Conservation (phyloP, 345 rosid genomes). For the Boechera retrofracta region DNA sequence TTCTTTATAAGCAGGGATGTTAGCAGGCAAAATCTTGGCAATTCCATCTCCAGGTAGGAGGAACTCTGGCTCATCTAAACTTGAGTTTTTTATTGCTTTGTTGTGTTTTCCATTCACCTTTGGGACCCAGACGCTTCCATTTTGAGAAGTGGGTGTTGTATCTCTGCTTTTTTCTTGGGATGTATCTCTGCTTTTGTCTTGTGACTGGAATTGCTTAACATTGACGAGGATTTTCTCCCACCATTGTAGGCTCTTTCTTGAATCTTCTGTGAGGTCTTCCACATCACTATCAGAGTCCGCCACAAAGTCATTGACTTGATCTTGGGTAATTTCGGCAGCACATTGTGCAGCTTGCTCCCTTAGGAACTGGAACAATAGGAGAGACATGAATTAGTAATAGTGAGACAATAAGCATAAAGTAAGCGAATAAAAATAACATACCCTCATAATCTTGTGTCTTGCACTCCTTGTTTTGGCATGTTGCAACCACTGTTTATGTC, state of each 20-base stretch:
- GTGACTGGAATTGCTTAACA: slow-evolving; percentile 56
- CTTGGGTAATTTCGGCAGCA: slow-evolving; percentile 81
- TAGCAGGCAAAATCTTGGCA: slow-evolving; percentile 69
- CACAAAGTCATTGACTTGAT: slow-evolving; percentile 67
- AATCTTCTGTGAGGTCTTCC: slow-evolving; percentile 59
- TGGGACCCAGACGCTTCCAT: slow-evolving; percentile 60
- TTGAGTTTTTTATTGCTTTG: slow-evolving; percentile 57
- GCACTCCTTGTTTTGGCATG: slow-evolving; percentile 97
- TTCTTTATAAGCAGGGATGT: slow-evolving; percentile 69
- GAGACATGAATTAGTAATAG: slow-evolving; percentile 23
- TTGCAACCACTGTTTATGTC: slow-evolving; percentile 88
- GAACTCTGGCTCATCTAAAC: slow-evolving; percentile 52
- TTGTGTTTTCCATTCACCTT: slow-evolving; percentile 90
- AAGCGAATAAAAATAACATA: slow-evolving; percentile 32
- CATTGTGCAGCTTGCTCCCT: slow-evolving; percentile 91
- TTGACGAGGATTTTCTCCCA: slow-evolving; percentile 73
- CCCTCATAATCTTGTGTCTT: slow-evolving; percentile 94
- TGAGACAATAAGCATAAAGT: slow-evolving; percentile 16
- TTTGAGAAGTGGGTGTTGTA: slow-evolving; percentile 42
- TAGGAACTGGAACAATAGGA: slow-evolving; percentile 65
- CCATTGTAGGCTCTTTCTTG: slow-evolving; percentile 55
- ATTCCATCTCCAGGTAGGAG: slow-evolving; percentile 67
- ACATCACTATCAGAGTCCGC: slow-evolving; percentile 75
- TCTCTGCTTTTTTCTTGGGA: slow-evolving; percentile 50
- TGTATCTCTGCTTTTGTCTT: slow-evolving; percentile 46